Evolutionary conservation across 192 early-diverging fungal genomes (phyloP).

Genomic region (Nowakowskiella sp.): DNA sequence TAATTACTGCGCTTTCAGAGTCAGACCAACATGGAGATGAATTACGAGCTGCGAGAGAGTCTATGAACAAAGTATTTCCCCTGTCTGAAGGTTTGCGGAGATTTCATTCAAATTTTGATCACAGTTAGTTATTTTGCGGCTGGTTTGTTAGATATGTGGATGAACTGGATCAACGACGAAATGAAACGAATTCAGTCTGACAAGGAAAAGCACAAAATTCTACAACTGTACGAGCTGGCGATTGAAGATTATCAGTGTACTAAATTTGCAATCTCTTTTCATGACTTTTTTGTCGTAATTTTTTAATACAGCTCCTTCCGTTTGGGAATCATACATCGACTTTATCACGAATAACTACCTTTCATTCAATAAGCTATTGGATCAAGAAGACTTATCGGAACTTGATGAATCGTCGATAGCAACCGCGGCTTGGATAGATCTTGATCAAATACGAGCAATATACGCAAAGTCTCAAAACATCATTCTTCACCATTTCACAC

Average conservation of each 20-base stretch:
- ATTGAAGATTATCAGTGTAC: constrained; percentile 66
- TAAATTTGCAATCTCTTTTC: background rate
- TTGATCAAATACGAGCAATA: constrained; percentile 34
- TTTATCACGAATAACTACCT: constrained; percentile 45
- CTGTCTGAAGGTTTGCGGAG: constrained; percentile 50
- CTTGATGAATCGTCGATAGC: constrained; percentile 4
- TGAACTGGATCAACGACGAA: constrained; percentile 67
- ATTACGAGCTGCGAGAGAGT: constrained; percentile 42
- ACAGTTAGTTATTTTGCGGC: background rate
- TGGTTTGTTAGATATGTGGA: constrained; percentile 49
- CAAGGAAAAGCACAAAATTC: constrained; percentile 40
- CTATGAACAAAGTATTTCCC: constrained; percentile 52
- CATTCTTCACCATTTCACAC: constrained; percentile 49
- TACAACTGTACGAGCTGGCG: constrained; percentile 45
- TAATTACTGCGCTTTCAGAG: too few species aligned
- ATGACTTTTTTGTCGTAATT: background rate
- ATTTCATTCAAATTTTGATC: background rate
- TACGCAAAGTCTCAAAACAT: constrained; percentile 34
- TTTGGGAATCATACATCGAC: constrained; percentile 57
- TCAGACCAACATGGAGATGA: too few species aligned
- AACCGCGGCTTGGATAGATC: constrained; percentile 18
- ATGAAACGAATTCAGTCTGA: constrained; percentile 29
- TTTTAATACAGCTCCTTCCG: constrained; percentile 42
- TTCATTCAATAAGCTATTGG: constrained; percentile 18
- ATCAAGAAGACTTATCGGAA: constrained; percentile 20